Percentiles rank a stretch among this genome's conserved stretches.
phyloP scores from a whole-genome alignment of 257 asterid species.

The Gentiana straminea region DNA sequence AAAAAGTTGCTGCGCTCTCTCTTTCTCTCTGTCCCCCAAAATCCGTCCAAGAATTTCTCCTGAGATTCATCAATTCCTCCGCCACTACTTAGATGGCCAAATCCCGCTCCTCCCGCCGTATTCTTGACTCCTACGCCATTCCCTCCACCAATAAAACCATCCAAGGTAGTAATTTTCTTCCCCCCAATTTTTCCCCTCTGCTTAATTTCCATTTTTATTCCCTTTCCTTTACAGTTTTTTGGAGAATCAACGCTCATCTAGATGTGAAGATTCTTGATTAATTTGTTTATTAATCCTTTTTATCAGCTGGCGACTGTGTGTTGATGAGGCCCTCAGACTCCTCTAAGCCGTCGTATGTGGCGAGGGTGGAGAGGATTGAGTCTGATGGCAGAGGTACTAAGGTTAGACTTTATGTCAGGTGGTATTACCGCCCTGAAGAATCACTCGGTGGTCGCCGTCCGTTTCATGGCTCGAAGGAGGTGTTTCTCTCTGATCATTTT shows the following conservation, averaged over 20 bases:
- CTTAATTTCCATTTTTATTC: background rate
- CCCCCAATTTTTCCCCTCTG: background rate
- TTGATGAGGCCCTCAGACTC: conserved; percentile 78
- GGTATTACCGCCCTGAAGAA: conserved; percentile 98
- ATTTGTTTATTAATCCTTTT: too few relatives aligned
- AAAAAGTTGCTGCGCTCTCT: too few relatives aligned
- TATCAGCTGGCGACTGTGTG: conserved; percentile 80
- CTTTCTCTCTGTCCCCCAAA: too few relatives aligned
- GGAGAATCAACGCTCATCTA: too few relatives aligned
- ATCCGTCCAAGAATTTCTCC: too few relatives aligned
- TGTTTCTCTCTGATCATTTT: conserved; percentile 80
- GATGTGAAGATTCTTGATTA: too few relatives aligned
- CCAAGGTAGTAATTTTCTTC: conserved; percentile 39
- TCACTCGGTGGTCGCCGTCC: conserved; percentile 90
- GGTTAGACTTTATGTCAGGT: conserved; percentile 62
- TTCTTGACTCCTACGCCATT: conserved; percentile 58
- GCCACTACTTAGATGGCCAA: conserved; percentile 51
- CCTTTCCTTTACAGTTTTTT: background rate
- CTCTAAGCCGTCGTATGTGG: conserved; percentile 80
- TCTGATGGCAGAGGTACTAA: conserved; percentile 75
- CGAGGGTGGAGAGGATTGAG: conserved; percentile 78
- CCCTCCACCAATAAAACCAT: conserved; percentile 58
- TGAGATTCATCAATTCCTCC: background rate
- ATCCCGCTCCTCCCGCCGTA: conserved; percentile 54
- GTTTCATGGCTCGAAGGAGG: conserved; percentile 87